Conservation (phyloP, 2,329 filamentous ascomycete species). For the Claviceps sp. region DNA sequence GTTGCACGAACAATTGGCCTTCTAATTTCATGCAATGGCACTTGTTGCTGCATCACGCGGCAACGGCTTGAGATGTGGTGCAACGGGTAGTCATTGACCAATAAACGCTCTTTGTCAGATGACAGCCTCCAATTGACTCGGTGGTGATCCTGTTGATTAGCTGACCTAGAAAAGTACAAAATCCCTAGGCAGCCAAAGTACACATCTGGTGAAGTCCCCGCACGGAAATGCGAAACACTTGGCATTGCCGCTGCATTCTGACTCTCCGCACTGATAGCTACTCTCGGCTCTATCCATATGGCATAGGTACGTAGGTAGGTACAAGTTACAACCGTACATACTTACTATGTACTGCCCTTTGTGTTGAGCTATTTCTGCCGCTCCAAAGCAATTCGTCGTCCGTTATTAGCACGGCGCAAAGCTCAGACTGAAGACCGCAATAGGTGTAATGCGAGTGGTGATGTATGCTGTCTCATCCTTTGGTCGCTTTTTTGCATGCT, state of each 20-base stretch:
- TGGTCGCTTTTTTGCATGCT: not conserved
- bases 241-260: not conserved
- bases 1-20: not conserved
- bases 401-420: no score
- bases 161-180: not conserved
- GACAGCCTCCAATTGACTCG: not conserved
- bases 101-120: not conserved
- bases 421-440: no score
- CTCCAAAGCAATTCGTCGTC: not conserved
- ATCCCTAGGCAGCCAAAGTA: no score
- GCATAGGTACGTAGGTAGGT: no score
- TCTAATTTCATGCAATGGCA: not conserved
- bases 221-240: not conserved
- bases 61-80: slow-evolving; percentile 1
- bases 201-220: not conserved
- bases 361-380: not conserved
- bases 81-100: slow-evolving; percentile 1
- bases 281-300: no score
- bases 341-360: not conserved
- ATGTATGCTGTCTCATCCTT: not conserved
- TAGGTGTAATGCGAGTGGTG: no score
- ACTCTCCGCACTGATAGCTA: not conserved
- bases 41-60: not conserved
- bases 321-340: no score
- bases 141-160: not conserved